Evolutionary conservation across 306 rosid genomes (phyloP), one percentile per base, ranked within the genome.

Genomic region (Coriaria nepalensis): DNA sequence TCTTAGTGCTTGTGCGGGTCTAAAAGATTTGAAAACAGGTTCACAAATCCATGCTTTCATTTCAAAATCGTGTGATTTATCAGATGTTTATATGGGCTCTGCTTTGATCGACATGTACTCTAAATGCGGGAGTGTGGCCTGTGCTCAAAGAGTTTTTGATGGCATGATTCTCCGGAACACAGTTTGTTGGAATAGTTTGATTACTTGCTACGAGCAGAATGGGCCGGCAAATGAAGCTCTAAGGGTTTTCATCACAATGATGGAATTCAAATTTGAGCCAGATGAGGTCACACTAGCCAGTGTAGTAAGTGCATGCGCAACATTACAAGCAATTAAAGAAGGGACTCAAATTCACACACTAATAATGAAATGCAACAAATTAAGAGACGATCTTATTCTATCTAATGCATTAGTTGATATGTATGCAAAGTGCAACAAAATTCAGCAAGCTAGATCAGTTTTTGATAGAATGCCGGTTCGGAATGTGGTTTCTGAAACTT

Each of bases 1-100:
- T 33, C 61, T 56, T 6, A 56, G 61, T 56, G 61, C 61, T 43
- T 44, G 61, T 36, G 61, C 61, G 36, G 61, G 52, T 12, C 45
- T 56, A 13, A 47, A 45, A 56, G 41, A 56, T 56, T 56, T 45
- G 51, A 35, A 45, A 56, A 13, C 14, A 35, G 61, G 52, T 56
- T 56, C 51, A 33, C 61, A 56, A 56, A 56, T 56, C 35, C 61
- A 43, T 2, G 12, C 43, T 36, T 56, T 56, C 12, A 10, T 56
- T 43, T 44, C 10, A 6, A 44, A 34, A 43, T 56, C 52, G 36
- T 43, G 37, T 13, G 12, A 56, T 44, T 14, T 41, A 56, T 56
- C 61, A 8, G 50, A 56, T 56, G 36, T 56, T 8, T 45, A 43
- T 56, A 56, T 44, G 42, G 61, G 61, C 14, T 56, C 51, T 44